Evolutionary conservation across 1,284 basidiomycete species (phyloP).

Genomic region (Tremellales sp.): DNA sequence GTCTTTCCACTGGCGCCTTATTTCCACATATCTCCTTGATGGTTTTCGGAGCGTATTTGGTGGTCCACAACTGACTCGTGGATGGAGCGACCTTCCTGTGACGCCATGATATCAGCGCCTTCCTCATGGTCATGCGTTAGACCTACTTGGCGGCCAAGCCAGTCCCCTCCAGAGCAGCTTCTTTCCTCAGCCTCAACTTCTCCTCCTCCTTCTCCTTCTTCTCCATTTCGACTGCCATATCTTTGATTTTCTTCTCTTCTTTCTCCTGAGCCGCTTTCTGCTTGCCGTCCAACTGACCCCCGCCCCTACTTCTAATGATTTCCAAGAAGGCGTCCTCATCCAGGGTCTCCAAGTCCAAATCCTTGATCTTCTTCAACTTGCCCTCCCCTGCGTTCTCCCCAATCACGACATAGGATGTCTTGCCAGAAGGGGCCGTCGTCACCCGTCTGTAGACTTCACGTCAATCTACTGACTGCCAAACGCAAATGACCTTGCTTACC

Average conservation of each 20-base stretch:
- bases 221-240: constrained; percentile 71
- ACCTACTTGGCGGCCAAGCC: constrained; percentile 45
- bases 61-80: constrained; percentile 80
- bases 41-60: constrained; percentile 83
- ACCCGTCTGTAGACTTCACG: constrained; percentile 63
- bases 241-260: constrained; percentile 57
- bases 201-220: constrained; percentile 58
- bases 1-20: constrained; percentile 82
- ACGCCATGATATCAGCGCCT: background rate
- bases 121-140: background rate
- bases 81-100: constrained; percentile 50
- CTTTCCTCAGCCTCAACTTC: constrained; percentile 63
- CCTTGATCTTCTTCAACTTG: constrained; percentile 81
- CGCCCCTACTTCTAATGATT: constrained; percentile 65
- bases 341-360: constrained; percentile 69
- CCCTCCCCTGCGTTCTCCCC: constrained; percentile 83
- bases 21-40: constrained; percentile 94
- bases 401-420: constrained; percentile 84
- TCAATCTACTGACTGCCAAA: background rate
- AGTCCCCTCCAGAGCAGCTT: constrained; percentile 42
- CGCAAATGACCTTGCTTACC: constrained; percentile 54
- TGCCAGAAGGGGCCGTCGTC: constrained; percentile 79
- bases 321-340: constrained; percentile 84
- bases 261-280: constrained; percentile 59
- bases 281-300: constrained; percentile 64